These are phyloP conservation scores for Aspergillus unguis DNA, from an alignment of 2,329 filamentous ascomycete genomes.

Conservation along the genomic window DNA sequence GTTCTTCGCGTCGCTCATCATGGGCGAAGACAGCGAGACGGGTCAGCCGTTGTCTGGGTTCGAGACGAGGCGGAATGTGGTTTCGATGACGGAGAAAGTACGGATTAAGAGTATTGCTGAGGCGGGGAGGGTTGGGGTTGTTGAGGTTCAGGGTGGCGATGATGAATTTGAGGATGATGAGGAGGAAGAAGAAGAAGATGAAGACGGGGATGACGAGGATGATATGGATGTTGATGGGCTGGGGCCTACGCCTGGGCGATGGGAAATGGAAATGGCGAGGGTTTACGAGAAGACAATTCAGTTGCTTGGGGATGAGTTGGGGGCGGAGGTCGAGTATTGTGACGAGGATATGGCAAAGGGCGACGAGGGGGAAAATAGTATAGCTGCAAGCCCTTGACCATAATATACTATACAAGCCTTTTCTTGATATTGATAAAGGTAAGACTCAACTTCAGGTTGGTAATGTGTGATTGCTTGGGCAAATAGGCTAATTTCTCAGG, in stretches of 20 bases:
- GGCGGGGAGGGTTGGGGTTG: constrained; percentile 66
- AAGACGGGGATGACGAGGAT: constrained; percentile 42
- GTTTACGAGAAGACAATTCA: constrained; percentile 80
- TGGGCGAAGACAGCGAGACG: constrained; percentile 64
- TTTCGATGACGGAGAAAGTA: constrained; percentile 81
- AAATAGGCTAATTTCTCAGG: too few species aligned
- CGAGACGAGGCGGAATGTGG: constrained; percentile 51
- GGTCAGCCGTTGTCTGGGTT: constrained; percentile 68
- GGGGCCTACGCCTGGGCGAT: constrained; percentile 32
- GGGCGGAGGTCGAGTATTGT: constrained; percentile 32
- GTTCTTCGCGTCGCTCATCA: constrained; percentile 73
- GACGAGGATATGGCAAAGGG: constrained; percentile 19
- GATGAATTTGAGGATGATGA: constrained; percentile 37
- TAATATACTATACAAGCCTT: too few species aligned
- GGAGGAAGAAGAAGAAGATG: constrained; percentile 36
- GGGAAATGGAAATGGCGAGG: constrained; percentile 67
- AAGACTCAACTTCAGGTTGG: too few species aligned
- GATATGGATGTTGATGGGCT: constrained; percentile 20
- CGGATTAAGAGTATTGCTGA: constrained; percentile 79
- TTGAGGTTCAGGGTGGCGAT: constrained; percentile 51
- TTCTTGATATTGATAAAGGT: too few species aligned
- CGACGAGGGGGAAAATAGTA: constrained; percentile 1
- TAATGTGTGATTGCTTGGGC: too few species aligned
- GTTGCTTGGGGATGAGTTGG: constrained; percentile 66
- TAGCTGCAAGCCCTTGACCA: background rate